Conservation (phyloP, 1,139 yeast genomes). For the Eremothecium sinecaudum region DNA sequence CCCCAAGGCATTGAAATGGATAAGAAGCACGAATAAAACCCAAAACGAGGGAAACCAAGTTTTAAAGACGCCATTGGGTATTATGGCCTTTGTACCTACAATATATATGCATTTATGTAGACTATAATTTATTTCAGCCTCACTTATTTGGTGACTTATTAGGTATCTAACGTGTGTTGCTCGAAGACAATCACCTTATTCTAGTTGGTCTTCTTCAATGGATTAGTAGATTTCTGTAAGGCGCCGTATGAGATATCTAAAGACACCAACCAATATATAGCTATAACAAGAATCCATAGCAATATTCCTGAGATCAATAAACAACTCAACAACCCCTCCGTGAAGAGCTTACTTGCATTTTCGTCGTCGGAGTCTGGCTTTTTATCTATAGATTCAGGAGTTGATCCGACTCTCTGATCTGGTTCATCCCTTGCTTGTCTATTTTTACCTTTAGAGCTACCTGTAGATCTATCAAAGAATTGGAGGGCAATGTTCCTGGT, state of each 20-base stretch:
- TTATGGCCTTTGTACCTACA: conserved; percentile 1
- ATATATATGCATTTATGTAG: conserved; percentile 9
- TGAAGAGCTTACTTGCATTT: conserved; percentile 26
- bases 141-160: background rate
- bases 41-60: too few species aligned
- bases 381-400: conserved; percentile 1
- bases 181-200: background rate
- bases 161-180: background rate
- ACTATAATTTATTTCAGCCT: background rate
- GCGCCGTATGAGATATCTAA: conserved; percentile 60
- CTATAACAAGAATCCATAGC: conserved; percentile 41
- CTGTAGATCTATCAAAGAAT: conserved; percentile 1
- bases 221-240: conserved; percentile 57
- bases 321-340: conserved; percentile 54
- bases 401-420: conserved; percentile 3
- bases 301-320: conserved; percentile 49
- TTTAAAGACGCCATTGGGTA: too few species aligned
- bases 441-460: background rate
- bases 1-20: conserved; percentile 32
- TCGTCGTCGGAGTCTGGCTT: conserved; percentile 13
- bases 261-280: conserved; percentile 53
- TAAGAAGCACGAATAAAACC: conserved; percentile 21
- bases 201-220: conserved; percentile 53
- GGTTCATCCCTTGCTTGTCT: conserved; percentile 3
- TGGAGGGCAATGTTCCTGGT: conserved; percentile 16